Evolutionary conservation across 2,329 filamentous ascomycete species (phyloP).

Genomic region (Ascochyta viciae-villosae): DNA sequence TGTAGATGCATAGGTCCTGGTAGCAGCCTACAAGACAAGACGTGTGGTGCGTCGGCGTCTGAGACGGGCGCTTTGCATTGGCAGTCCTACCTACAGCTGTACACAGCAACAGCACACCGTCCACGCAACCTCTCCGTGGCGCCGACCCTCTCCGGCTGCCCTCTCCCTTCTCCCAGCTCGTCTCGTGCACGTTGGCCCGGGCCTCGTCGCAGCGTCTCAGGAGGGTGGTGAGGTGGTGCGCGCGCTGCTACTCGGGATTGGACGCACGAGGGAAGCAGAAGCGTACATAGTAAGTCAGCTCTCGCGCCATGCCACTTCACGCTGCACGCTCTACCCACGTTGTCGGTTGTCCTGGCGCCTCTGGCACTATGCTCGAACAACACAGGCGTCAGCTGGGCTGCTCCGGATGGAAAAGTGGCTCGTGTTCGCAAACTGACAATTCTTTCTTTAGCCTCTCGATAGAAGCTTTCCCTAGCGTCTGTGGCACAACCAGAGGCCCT

Average conservation of each 20-base stretch:
- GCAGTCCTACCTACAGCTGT: not conserved
- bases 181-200: not conserved
- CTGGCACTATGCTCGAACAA: slow-evolving; percentile 28
- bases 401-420: slow-evolving; percentile 18
- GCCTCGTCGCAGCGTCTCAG: not conserved
- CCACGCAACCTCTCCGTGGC: slow-evolving; percentile 5
- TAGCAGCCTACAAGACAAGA: slow-evolving; percentile 7
- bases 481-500: slow-evolving; percentile 17
- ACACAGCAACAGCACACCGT: not conserved
- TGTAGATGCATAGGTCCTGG: too few relatives aligned
- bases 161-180: not conserved
- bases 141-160: not conserved
- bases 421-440: slow-evolving; percentile 32
- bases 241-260: slow-evolving; percentile 22
- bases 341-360: slow-evolving; percentile 22
- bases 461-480: slow-evolving; percentile 29
- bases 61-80: slow-evolving; percentile 9
- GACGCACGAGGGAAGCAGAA: slow-evolving; percentile 13
- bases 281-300: slow-evolving; percentile 36
- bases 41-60: slow-evolving; percentile 2
- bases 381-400: slow-evolving; percentile 29
- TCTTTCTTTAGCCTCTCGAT: slow-evolving; percentile 33
- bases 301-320: slow-evolving; percentile 21
- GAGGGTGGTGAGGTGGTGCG: slow-evolving; percentile 12
- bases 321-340: slow-evolving; percentile 26